These are phyloP conservation scores for Passiflora organensis DNA, from an alignment of 345 rosid species.

Conservation along the genomic window DNA sequence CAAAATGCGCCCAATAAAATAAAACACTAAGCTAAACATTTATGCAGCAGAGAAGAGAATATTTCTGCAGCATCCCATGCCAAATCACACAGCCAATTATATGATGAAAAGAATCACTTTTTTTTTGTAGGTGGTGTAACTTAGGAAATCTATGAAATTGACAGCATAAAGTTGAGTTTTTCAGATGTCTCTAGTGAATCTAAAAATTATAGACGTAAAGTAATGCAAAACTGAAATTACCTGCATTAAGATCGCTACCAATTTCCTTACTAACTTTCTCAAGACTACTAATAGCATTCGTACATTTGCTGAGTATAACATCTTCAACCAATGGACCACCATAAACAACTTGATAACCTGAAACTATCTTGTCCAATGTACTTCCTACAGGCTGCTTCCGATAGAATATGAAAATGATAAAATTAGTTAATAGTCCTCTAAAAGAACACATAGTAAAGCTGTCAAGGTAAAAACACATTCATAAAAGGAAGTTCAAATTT, in stretches of 20 bases:
- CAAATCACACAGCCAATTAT: no score
- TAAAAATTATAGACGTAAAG: neutral
- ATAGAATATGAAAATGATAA: conserved; percentile 17
- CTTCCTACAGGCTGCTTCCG: conserved; percentile 63
- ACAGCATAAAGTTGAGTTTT: no score
- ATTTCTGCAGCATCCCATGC: no score
- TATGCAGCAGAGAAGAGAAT: no score
- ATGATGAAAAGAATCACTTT: no score
- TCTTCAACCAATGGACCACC: conserved; percentile 63
- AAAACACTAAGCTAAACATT: no score
- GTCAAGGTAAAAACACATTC: conserved; percentile 4
- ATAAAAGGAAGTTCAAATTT: conserved; percentile 11
- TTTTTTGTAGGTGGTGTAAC: no score
- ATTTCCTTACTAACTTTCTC: conserved; percentile 47
- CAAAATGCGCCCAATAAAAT: no score
- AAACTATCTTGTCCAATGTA: conserved; percentile 55
- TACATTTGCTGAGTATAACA: conserved; percentile 50
- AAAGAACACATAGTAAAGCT: no score
- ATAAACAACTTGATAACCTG: conserved; percentile 59
- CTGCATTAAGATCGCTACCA: conserved; percentile 52
- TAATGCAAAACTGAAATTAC: conserved; percentile 28
- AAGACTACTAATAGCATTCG: conserved; percentile 43
- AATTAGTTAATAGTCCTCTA: neutral
- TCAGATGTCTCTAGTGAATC: no score
- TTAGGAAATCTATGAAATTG: no score